Conservation (phyloP, 345 rosid genomes). For the Noccaea caerulescens region DNA sequence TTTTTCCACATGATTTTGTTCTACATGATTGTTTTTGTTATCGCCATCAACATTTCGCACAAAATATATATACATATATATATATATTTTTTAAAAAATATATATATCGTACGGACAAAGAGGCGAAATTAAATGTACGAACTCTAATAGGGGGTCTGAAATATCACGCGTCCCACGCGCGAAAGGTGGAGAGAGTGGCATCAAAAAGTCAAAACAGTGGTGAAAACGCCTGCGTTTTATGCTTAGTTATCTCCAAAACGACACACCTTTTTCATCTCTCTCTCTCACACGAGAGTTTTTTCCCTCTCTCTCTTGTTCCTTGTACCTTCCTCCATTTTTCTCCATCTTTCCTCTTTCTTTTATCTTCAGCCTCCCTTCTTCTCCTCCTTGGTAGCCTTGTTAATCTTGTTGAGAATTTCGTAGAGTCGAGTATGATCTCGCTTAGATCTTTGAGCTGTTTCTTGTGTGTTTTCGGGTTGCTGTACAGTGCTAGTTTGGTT, state of each 20-base stretch:
- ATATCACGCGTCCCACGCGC: slow-evolving; percentile 39
- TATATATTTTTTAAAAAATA: no score
- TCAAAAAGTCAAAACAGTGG: slow-evolving; percentile 39
- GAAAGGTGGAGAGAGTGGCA: slow-evolving; percentile 12
- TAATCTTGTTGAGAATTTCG: background rate
- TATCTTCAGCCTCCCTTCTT: background rate
- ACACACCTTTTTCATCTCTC: slow-evolving; percentile 25
- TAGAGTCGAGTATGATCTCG: slow-evolving; percentile 12
- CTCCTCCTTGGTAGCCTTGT: background rate
- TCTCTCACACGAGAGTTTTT: slow-evolving; percentile 33
- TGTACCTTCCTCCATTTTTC: slow-evolving; percentile 33
- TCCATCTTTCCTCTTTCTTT: slow-evolving; percentile 32
- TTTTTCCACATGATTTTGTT: slow-evolving; percentile 5
- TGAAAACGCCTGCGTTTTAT: slow-evolving; percentile 43
- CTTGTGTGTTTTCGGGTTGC: slow-evolving; percentile 36
- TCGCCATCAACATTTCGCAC: background rate
- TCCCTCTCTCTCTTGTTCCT: slow-evolving; percentile 24
- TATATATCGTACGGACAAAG: slow-evolving; percentile 28
- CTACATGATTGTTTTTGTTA: background rate
- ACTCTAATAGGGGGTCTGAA: background rate
- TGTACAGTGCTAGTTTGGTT: slow-evolving; percentile 45
- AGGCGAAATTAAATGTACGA: background rate
- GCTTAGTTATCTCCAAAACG: slow-evolving; percentile 41
- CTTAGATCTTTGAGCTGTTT: slow-evolving; percentile 24
- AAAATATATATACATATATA: no score